phyloP scores from a whole-genome alignment of 768 basidiomycete species.

The Phallus indusiatus region DNA sequence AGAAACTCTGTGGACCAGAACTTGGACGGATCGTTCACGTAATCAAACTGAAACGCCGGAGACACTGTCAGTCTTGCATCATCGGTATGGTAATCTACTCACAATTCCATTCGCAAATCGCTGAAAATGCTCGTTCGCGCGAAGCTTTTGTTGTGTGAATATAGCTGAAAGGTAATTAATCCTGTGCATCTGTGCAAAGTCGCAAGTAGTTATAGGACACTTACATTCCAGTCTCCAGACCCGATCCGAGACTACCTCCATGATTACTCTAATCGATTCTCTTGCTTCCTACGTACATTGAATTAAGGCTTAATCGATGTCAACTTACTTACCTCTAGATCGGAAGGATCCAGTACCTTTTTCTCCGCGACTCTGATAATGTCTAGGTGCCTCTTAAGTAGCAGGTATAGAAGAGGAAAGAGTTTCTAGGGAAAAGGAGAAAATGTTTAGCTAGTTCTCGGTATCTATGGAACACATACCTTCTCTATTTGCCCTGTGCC shows the following conservation, averaged over 20 bases:
- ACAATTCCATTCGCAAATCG: slow-evolving; percentile 20
- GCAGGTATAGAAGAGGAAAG: slow-evolving; percentile 12
- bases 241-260: slow-evolving; percentile 15
- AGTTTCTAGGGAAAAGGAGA: neutral
- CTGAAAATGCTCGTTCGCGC: slow-evolving; percentile 18
- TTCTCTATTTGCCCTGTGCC: slow-evolving; percentile 21
- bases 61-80: slow-evolving; percentile 12
- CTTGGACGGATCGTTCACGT: neutral
- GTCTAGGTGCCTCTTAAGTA: slow-evolving; percentile 15
- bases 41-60: neutral
- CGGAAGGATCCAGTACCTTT: slow-evolving; percentile 19
- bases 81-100: neutral
- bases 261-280: neutral
- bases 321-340: slow-evolving; percentile 10
- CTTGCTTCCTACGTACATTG: neutral
- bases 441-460: too few relatives aligned
- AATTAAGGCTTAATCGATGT: neutral
- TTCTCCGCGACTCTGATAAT: slow-evolving; percentile 18
- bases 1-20: neutral
- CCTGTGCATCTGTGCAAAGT: too few relatives aligned
- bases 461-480: slow-evolving; percentile 10
- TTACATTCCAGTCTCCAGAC: slow-evolving; percentile 16
- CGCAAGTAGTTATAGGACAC: neutral
- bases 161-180: slow-evolving; percentile 8
- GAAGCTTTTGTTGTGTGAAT: slow-evolving; percentile 18